Percentiles rank a stretch among this genome's conserved stretches.
These are phyloP conservation scores for Paspalum vaginatum DNA, from an alignment of 176 grass and related monocot species.

Conservation along the genomic window DNA sequence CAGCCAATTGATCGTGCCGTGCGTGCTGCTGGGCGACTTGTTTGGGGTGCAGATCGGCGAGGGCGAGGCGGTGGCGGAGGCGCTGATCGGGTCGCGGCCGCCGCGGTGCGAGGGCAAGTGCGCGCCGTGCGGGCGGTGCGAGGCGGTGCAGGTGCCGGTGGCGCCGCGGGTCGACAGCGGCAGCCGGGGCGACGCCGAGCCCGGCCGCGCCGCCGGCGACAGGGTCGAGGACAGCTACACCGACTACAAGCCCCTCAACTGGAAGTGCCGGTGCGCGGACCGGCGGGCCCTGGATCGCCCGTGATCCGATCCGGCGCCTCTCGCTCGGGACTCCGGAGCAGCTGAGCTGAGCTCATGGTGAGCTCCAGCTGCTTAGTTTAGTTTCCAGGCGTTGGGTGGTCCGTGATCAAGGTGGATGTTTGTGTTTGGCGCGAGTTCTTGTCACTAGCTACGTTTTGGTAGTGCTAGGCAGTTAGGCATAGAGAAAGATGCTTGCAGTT, in stretches of 20 bases:
- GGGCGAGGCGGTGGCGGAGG: constrained; percentile 15
- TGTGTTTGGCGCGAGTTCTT: neutral
- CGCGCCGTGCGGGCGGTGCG: constrained; percentile 57
- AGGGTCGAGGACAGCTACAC: constrained; percentile 49
- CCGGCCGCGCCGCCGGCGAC: neutral
- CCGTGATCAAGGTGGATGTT: neutral
- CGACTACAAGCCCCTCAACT: constrained; percentile 87
- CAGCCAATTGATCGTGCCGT: neutral
- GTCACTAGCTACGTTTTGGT: neutral
- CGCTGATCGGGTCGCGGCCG: constrained; percentile 68
- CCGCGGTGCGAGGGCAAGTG: constrained; percentile 75
- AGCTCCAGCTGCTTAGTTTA: neutral
- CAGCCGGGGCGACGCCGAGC: neutral
- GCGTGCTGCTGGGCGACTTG: neutral
- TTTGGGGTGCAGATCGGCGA: neutral
- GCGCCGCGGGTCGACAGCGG: constrained; percentile 39
- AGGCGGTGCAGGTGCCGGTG: constrained; percentile 80
- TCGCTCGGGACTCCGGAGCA: neutral
- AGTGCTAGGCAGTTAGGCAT: neutral
- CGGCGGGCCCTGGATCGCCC: constrained; percentile 44
- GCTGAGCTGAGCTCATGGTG: neutral
- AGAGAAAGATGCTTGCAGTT: neutral
- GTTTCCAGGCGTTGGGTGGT: neutral
- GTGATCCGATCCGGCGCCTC: neutral
- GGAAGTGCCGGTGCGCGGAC: constrained; percentile 78